A percentile compares a stretch with the other conserved stretches of the same genome.
Evolutionary conservation across 345 rosid genomes (phyloP).

Genomic region (Lepidium sativum): DNA sequence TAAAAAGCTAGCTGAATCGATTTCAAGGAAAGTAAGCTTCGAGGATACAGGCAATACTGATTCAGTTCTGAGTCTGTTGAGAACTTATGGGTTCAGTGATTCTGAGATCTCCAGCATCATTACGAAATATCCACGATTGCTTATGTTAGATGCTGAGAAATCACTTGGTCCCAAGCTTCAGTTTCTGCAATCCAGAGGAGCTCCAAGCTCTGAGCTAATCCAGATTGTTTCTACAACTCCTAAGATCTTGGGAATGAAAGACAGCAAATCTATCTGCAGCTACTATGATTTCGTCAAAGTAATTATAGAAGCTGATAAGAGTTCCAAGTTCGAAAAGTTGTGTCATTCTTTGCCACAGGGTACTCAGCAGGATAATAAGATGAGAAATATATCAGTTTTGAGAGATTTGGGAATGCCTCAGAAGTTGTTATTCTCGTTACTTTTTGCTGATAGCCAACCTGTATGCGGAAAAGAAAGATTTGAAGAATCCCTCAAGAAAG

Average conservation of each 20-base stretch:
- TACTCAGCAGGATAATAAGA: not conserved
- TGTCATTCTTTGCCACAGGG: not conserved
- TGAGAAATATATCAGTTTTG: not conserved
- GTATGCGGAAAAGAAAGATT: not conserved
- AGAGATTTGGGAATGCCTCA: not conserved
- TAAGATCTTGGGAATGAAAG: not conserved
- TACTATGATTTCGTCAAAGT: conserved; percentile 1
- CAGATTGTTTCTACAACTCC: conserved; percentile 10
- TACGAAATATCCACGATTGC: not conserved
- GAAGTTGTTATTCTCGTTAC: not conserved
- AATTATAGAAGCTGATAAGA: not conserved
- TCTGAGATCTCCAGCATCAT: conserved; percentile 12
- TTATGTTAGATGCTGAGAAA: not conserved
- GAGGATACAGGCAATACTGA: not conserved
- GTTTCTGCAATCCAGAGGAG: conserved; percentile 18
- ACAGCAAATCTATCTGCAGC: not conserved
- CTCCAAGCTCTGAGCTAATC: conserved; percentile 6
- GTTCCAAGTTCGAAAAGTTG: not conserved
- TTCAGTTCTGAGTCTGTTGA: conserved; percentile 11
- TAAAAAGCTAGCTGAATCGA: conserved; percentile 2
- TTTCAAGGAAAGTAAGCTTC: not conserved
- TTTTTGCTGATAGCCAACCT: not conserved
- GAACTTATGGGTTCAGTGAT: conserved; percentile 10
- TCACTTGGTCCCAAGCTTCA: conserved; percentile 19
- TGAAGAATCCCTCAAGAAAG: not conserved